Evolutionary conservation across 192 early-diverging fungal species (phyloP).

Genomic region (Spinellus fusiger): DNA sequence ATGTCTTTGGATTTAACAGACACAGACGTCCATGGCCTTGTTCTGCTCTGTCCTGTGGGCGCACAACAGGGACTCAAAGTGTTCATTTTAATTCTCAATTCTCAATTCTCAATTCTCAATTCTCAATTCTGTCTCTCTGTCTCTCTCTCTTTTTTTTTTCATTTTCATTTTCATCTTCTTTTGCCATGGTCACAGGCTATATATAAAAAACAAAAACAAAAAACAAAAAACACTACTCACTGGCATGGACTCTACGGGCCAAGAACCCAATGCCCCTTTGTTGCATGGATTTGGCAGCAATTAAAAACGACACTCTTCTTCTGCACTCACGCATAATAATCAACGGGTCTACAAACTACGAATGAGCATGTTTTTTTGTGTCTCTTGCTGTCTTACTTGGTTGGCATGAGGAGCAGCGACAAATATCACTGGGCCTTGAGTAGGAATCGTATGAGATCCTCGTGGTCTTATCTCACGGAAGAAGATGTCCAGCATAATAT

Average conservation of each 20-base stretch:
- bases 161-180: conserved; percentile 7
- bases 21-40: conserved; percentile 66
- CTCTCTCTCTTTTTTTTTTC: neutral
- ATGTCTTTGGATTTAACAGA: conserved; percentile 54
- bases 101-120: too few species aligned
- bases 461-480: conserved; percentile 87
- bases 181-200: too few species aligned
- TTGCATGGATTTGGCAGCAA: conserved; percentile 86
- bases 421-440: conserved; percentile 91
- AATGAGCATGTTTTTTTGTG: neutral
- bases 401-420: conserved; percentile 78
- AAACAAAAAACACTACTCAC: conserved; percentile 39
- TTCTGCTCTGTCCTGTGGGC: conserved; percentile 86
- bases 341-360: conserved; percentile 91
- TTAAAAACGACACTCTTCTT: conserved; percentile 72
- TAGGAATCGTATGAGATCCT: conserved; percentile 78
- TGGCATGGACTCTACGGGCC: conserved; percentile 68
- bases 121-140: too few species aligned
- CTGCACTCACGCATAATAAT: conserved; percentile 80
- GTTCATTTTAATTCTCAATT: neutral
- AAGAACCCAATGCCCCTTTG: conserved; percentile 77
- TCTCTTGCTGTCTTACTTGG: conserved; percentile 40
- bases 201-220: neutral
- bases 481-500: conserved; percentile 66
- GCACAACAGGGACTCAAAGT: conserved; percentile 75